Evolutionary conservation across 2,329 filamentous ascomycete genomes (phyloP), one percentile per base, ranked within the genome.

Genomic region (Ampelomyces quisqualis): DNA sequence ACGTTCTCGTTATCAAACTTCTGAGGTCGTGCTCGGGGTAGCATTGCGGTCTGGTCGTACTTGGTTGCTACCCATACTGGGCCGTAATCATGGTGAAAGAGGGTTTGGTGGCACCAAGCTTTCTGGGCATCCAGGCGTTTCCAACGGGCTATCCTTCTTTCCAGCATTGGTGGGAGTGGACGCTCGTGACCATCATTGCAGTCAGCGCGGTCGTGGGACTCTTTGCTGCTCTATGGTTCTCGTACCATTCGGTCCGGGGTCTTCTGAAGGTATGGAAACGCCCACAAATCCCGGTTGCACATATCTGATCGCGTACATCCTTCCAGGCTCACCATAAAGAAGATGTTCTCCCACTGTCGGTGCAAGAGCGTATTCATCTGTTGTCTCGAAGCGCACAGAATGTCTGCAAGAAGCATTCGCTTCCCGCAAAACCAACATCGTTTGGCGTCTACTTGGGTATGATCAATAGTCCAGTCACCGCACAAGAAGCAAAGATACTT

Each of bases 361-460:
- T 65, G 20, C 55, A 63, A 38, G 59, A 66, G 46, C 53, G 57
- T 14, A 51, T 66, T 7, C 58, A 62, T 26, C 45, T 60, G 2
- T 42, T 64, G 6, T 58, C 51, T 1, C 43, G 49, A 27, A 58
- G 41, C 31, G 55, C 58, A 13, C 48, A 49, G 24, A 35, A 47
- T 9, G 34, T 59, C 23, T 51, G 49, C n/a, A 38, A 53, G 31
- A 49, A 45, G n/a, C 45, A 57, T 30, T 15, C 22, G 9, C 44
- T 57, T 17, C 52, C 51, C 5, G 21, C 53, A 18, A 65, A 67
- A 40, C 63, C 62, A 18, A 40, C 60, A 7, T 60, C 62, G 5
- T 69, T 69, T 38, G 65, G 64, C 13, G 64, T 68, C 24, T 68
- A 65, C 32, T 53, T 69, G 9, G 65, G 65, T 21, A 7, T 33